Evolutionary conservation across 1,139 yeast species (phyloP).

Genomic region (Geotrichum phurueaensis): DNA sequence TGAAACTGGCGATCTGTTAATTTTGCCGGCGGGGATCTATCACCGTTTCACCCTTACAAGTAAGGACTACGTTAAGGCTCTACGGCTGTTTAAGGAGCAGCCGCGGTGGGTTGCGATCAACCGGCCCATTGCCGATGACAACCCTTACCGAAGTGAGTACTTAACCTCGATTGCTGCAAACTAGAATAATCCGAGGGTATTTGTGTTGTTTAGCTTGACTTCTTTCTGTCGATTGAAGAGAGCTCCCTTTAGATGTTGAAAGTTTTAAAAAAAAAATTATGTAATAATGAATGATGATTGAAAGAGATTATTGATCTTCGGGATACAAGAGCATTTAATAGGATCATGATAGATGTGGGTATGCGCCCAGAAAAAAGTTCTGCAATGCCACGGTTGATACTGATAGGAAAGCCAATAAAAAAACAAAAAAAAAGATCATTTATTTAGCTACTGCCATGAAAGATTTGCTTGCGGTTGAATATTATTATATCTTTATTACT

Average conservation of each 20-base stretch:
- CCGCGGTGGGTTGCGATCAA: conserved; percentile 94
- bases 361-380: too few species aligned
- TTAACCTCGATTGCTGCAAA: conserved; percentile 24
- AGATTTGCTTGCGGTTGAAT: too few species aligned
- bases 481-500: too few species aligned
- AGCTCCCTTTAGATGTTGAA: too few species aligned
- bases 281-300: too few species aligned
- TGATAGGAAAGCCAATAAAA: not conserved
- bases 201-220: not conserved
- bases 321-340: too few species aligned
- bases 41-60: conserved; percentile 79
- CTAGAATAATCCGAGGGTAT: not conserved
- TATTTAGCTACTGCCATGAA: not conserved
- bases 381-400: not conserved
- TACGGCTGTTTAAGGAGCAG: conserved; percentile 84
- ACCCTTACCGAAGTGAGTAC: conserved; percentile 41
- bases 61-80: conserved; percentile 61
- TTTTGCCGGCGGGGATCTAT: conserved; percentile 80
- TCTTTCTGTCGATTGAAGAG: not conserved
- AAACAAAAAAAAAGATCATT: not conserved
- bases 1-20: conserved; percentile 54
- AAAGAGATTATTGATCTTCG: too few species aligned
- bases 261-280: too few species aligned
- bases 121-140: conserved; percentile 48
- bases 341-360: too few species aligned